These are phyloP conservation scores for Pythium aphanidermatum DNA, from an alignment of 352 stramenopile species.

Conservation along the genomic window DNA sequence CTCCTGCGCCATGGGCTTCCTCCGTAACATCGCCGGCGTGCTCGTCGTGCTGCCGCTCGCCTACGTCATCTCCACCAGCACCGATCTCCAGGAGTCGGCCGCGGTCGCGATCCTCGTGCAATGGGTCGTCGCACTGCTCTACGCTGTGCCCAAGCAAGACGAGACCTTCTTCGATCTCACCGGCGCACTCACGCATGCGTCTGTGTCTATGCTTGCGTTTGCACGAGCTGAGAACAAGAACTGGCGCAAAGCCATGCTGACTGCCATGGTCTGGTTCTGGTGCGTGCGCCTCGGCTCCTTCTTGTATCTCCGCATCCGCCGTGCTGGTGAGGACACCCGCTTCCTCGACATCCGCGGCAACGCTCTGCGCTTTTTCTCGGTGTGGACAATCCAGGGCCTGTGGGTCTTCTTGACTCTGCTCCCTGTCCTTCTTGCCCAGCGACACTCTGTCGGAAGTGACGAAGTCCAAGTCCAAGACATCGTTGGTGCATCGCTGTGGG, in stretches of 20 bases:
- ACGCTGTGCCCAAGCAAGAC: slow-evolving; percentile 59
- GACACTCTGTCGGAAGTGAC: slow-evolving; percentile 21
- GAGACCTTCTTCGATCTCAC: slow-evolving; percentile 84
- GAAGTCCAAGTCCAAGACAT: slow-evolving; percentile 34
- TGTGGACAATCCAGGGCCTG: slow-evolving; percentile 80
- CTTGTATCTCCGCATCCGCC: slow-evolving; percentile 67
- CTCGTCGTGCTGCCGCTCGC: slow-evolving; percentile 32
- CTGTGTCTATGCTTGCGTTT: slow-evolving; percentile 46
- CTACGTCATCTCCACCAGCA: slow-evolving; percentile 24
- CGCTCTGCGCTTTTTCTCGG: slow-evolving; percentile 58
- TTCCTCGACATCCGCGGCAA: slow-evolving; percentile 65
- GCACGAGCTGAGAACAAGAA: slow-evolving; percentile 17
- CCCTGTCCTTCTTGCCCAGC: slow-evolving; percentile 50
- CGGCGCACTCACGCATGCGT: slow-evolving; percentile 65
- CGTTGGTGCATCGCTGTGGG: slow-evolving; percentile 43
- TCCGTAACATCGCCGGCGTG: slow-evolving; percentile 34
- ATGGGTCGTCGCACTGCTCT: slow-evolving; percentile 54
- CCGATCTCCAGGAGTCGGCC: slow-evolving; percentile 43
- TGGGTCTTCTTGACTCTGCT: slow-evolving; percentile 78
- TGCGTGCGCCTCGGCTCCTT: slow-evolving; percentile 71
- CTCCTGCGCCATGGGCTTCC: slow-evolving; percentile 25
- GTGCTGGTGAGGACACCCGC: slow-evolving; percentile 61
- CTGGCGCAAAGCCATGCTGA: slow-evolving; percentile 55
- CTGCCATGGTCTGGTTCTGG: slow-evolving; percentile 70
- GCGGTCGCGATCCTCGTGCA: slow-evolving; percentile 48